Evolutionary conservation across 805 yeast genomes (phyloP).

Genomic region (Saturnispora halmiae): DNA sequence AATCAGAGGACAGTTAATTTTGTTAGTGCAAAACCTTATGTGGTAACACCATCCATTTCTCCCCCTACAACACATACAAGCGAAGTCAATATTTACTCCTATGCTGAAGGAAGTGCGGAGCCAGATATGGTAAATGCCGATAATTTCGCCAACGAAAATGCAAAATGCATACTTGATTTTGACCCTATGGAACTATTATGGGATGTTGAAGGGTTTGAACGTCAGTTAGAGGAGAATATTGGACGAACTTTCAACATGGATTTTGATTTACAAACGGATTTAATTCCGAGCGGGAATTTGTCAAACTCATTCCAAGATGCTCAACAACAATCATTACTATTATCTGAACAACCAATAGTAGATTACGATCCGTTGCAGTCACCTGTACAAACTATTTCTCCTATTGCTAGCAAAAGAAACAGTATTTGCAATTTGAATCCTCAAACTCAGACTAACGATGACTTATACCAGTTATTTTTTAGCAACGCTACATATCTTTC

Average conservation of each 20-base stretch:
- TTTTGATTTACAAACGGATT: conserved; percentile 1
- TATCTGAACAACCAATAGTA: too few relatives aligned
- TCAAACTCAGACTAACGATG: conserved; percentile 8
- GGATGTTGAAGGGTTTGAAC: conserved; percentile 8
- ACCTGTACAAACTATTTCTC: background rate
- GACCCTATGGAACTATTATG: conserved; percentile 2
- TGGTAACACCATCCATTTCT: background rate
- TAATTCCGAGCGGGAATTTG: background rate
- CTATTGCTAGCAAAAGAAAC: background rate
- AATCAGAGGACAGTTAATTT: background rate
- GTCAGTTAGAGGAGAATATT: conserved; percentile 9
- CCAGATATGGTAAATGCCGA: background rate
- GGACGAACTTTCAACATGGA: conserved; percentile 2
- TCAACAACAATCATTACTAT: too few relatives aligned
- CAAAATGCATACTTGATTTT: background rate
- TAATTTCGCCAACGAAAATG: background rate
- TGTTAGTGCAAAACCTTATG: background rate
- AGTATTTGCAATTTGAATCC: background rate
- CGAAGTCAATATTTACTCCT: background rate
- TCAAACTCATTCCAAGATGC: too few relatives aligned
- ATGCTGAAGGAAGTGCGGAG: background rate
- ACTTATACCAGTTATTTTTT: conserved; percentile 14
- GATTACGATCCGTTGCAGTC: background rate
- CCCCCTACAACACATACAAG: background rate
- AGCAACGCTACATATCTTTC: conserved; percentile 11